A percentile compares a stretch with the other conserved stretches of the same genome.
Evolutionary conservation across 2,329 filamentous ascomycete genomes (phyloP).

Genomic region (Penicillium sp.): DNA sequence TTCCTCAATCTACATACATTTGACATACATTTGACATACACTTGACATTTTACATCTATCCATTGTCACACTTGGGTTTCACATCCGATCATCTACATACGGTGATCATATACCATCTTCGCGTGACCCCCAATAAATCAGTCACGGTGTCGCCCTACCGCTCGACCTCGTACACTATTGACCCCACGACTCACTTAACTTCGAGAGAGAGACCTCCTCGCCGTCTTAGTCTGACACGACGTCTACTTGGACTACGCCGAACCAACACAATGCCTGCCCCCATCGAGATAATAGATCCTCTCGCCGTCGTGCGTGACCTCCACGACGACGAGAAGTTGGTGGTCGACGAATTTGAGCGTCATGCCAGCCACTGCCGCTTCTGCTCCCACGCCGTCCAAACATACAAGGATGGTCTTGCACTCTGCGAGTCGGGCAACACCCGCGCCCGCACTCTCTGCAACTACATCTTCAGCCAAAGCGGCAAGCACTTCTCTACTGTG

Average conservation of each 20-base stretch:
- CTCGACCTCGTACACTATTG: slow-evolving; percentile 23
- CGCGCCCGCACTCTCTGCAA: slow-evolving; percentile 34
- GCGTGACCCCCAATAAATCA: slow-evolving; percentile 16
- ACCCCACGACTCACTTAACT: slow-evolving; percentile 18
- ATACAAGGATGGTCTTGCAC: slow-evolving; percentile 22
- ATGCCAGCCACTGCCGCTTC: slow-evolving; percentile 34
- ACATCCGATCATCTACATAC: slow-evolving; percentile 3
- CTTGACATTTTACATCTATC: neutral
- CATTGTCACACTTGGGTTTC: neutral
- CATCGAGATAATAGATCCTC: slow-evolving; percentile 24
- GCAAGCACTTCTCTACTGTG: slow-evolving; percentile 42
- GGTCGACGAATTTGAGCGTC: slow-evolving; percentile 37
- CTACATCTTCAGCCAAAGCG: slow-evolving; percentile 38
- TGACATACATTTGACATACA: neutral
- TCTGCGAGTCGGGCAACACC: slow-evolving; percentile 37
- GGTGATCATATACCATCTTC: slow-evolving; percentile 14
- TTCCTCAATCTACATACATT: neutral
- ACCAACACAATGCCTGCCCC: slow-evolving; percentile 33
- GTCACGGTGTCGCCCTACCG: slow-evolving; percentile 32
- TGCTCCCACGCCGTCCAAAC: slow-evolving; percentile 31
- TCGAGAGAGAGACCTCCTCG: slow-evolving; percentile 20
- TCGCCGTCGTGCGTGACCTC: slow-evolving; percentile 34
- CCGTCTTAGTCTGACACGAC: slow-evolving; percentile 12
- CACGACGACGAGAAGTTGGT: slow-evolving; percentile 38
- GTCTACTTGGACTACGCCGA: slow-evolving; percentile 20